Conservation (phyloP, 2,329 filamentous ascomycete species). For the Albifimbria verrucaria region DNA sequence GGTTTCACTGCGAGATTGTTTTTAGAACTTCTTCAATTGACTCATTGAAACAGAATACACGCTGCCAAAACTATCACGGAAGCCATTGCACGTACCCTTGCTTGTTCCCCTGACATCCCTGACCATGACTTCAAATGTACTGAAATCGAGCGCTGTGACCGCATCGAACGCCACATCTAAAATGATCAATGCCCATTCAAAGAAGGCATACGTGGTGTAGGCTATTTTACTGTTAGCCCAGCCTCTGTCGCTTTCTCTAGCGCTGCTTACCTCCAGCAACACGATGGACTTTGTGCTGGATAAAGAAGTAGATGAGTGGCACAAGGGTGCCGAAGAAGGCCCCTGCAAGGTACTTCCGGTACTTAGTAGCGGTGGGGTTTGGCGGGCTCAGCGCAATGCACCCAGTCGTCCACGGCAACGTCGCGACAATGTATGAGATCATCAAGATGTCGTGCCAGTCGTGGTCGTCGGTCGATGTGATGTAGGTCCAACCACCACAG, state of each 20-base stretch:
- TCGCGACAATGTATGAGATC: slow-evolving; percentile 95
- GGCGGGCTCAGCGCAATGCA: slow-evolving; percentile 85
- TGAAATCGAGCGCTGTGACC: slow-evolving; percentile 89
- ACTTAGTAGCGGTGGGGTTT: slow-evolving; percentile 79
- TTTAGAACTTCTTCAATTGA: slow-evolving; percentile 32
- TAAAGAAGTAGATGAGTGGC: slow-evolving; percentile 93
- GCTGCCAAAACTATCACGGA: slow-evolving; percentile 66
- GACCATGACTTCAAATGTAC: slow-evolving; percentile 80
- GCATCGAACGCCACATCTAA: slow-evolving; percentile 97
- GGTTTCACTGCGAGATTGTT: slow-evolving; percentile 46
- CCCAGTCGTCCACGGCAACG: slow-evolving; percentile 90
- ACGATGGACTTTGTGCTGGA: slow-evolving; percentile 96
- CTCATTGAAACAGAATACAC: slow-evolving; percentile 9
- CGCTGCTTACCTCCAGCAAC: slow-evolving; percentile 76
- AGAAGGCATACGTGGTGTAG: slow-evolving; percentile 96
- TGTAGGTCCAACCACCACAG: slow-evolving; percentile 97
- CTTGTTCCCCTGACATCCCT: slow-evolving; percentile 85
- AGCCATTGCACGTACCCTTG: slow-evolving; percentile 98
- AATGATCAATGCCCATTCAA: slow-evolving; percentile 93
- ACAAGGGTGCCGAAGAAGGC: slow-evolving; percentile 89
- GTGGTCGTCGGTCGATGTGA: slow-evolving; percentile 97
- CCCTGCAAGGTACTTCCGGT: slow-evolving; percentile 78
- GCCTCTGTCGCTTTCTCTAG: slow-evolving; percentile 8
- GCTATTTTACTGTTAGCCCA: slow-evolving; percentile 49
- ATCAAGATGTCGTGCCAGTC: slow-evolving; percentile 99